Evolutionary conservation across 768 basidiomycete species (phyloP).

Genomic region (Boletus insuetus): DNA sequence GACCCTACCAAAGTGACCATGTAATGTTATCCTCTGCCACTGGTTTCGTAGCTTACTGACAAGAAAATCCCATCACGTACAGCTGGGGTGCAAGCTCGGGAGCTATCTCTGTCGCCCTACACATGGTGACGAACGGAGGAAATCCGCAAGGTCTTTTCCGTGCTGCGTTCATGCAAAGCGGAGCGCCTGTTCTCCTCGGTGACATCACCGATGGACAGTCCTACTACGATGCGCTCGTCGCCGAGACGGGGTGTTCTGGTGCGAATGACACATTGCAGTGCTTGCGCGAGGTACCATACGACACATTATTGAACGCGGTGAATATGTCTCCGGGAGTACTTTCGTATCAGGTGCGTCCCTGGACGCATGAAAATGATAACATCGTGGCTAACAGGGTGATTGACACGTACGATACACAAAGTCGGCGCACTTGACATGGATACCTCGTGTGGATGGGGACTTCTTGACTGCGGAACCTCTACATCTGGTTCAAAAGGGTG

Average conservation of each 20-base stretch:
- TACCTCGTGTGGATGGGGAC: slow-evolving; percentile 38
- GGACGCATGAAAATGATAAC: no score
- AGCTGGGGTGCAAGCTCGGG: slow-evolving; percentile 29
- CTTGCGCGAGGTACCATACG: slow-evolving; percentile 30
- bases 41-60: not conserved
- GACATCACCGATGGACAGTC: slow-evolving; percentile 23
- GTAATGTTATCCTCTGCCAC: not conserved
- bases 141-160: slow-evolving; percentile 25
- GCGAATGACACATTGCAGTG: slow-evolving; percentile 31
- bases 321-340: slow-evolving; percentile 31
- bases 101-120: slow-evolving; percentile 33
- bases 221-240: slow-evolving; percentile 31
- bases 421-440: slow-evolving; percentile 22
- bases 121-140: slow-evolving; percentile 28
- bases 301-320: slow-evolving; percentile 30
- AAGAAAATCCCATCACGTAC: slow-evolving; percentile 4
- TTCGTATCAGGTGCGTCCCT: slow-evolving; percentile 25
- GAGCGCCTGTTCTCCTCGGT: slow-evolving; percentile 29
- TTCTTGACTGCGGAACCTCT: slow-evolving; percentile 36
- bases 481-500: slow-evolving; percentile 31
- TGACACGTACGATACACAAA: not conserved
- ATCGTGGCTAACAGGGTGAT: no score
- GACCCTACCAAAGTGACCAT: slow-evolving; percentile 31
- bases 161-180: slow-evolving; percentile 40
- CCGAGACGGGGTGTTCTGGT: slow-evolving; percentile 24